Evolutionary conservation across 169 alveolate genomes (phyloP).

Genomic region (Eimeria acervulina): DNA sequence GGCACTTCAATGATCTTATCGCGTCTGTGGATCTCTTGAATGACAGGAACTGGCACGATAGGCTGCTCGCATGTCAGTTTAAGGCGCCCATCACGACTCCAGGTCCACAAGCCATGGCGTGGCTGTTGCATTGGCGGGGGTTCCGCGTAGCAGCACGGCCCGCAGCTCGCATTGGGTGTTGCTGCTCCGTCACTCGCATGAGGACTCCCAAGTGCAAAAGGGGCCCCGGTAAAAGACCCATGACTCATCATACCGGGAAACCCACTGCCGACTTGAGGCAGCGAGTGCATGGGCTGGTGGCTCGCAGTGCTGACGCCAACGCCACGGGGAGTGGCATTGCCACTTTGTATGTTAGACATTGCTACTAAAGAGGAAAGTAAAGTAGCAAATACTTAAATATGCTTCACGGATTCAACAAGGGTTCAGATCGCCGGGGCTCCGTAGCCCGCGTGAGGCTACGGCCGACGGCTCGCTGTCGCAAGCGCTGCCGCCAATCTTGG

Average conservation of each 20-base stretch:
- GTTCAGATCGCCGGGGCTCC: slow-evolving; percentile 66
- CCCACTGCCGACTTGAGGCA: slow-evolving; percentile 76
- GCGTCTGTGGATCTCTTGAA: slow-evolving; percentile 92
- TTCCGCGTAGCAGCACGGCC: slow-evolving; percentile 72
- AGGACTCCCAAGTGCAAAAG: slow-evolving; percentile 40
- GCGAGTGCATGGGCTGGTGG: slow-evolving; percentile 81
- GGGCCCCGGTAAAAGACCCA: slow-evolving; percentile 51
- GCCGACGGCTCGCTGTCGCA: slow-evolving; percentile 78
- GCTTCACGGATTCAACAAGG: background rate
- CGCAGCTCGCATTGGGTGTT: slow-evolving; percentile 71
- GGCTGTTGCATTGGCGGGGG: slow-evolving; percentile 74
- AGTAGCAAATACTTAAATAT: slow-evolving; percentile 14
- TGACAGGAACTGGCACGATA: slow-evolving; percentile 92
- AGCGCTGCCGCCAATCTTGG: slow-evolving; percentile 70
- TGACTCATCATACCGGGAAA: slow-evolving; percentile 52
- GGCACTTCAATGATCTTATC: slow-evolving; percentile 92
- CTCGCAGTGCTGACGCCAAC: slow-evolving; percentile 79
- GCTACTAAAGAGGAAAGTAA: slow-evolving; percentile 10
- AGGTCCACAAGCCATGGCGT: slow-evolving; percentile 86
- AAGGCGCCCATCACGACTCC: slow-evolving; percentile 89
- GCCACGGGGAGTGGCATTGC: slow-evolving; percentile 76
- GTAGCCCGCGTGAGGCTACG: slow-evolving; percentile 80
- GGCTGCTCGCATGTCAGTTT: slow-evolving; percentile 89
- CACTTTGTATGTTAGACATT: slow-evolving; percentile 58
- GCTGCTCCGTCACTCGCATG: slow-evolving; percentile 67